A percentile compares a stretch with the other conserved stretches of the same genome.
Evolutionary conservation across 371 early-diverging fungal genomes (phyloP).

Genomic region (Syncephalastrum sp.): DNA sequence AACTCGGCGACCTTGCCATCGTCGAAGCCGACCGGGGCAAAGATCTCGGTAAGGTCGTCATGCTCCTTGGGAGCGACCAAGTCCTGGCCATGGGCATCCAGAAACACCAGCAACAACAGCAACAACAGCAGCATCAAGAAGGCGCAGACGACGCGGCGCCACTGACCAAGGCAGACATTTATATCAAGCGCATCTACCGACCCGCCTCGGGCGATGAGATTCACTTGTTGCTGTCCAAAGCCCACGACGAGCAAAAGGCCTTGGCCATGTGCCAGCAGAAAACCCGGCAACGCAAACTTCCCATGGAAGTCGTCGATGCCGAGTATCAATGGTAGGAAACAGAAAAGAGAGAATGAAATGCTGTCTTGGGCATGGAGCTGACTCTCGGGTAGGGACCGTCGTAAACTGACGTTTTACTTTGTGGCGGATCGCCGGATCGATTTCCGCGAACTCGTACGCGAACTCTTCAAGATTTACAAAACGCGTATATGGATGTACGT

Average conservation of each 20-base stretch:
- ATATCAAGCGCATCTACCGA: slow-evolving; percentile 87
- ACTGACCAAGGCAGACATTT: slow-evolving; percentile 60
- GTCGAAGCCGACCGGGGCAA: slow-evolving; percentile 97
- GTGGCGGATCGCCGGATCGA: slow-evolving; percentile 93
- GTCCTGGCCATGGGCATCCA: slow-evolving; percentile 5
- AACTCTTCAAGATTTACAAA: slow-evolving; percentile 98
- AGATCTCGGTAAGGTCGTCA: slow-evolving; percentile 88
- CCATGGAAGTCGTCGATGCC: slow-evolving; percentile 95
- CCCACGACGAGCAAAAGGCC: slow-evolving; percentile 88
- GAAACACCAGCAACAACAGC: slow-evolving; percentile 17
- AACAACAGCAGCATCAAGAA: slow-evolving; percentile 12
- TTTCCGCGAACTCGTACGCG: slow-evolving; percentile 97
- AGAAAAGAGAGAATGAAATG: no score
- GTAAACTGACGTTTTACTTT: slow-evolving; percentile 96
- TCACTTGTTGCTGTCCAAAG: slow-evolving; percentile 69
- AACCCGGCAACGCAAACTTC: slow-evolving; percentile 82
- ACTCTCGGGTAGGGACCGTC: slow-evolving; percentile 71
- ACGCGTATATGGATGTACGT: slow-evolving; percentile 98
- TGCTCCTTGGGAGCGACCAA: slow-evolving; percentile 22
- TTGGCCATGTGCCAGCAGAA: slow-evolving; percentile 85
- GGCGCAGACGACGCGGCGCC: slow-evolving; percentile 5
- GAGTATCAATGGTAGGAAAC: slow-evolving; percentile 89
- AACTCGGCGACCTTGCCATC: slow-evolving; percentile 80
- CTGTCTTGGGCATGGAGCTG: no score
- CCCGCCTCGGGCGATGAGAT: slow-evolving; percentile 78